Base-by-base conservation (phyloP, 2,329 filamentous ascomycete species). In the Fusarium sp. region DNA sequence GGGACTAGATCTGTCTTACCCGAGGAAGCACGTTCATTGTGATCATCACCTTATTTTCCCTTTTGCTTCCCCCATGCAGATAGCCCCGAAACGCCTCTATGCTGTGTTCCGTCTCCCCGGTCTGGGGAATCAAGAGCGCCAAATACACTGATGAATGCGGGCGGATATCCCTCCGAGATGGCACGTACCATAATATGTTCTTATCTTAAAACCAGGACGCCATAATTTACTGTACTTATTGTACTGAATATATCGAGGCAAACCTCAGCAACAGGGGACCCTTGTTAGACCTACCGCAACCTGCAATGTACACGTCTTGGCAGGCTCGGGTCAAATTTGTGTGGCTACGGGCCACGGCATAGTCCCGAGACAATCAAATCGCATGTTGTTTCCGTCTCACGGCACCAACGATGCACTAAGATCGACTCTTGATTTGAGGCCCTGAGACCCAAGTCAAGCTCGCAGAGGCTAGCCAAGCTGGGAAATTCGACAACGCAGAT, bases 261-360 rank as follows among this genome's bases (percentile, higher is more conserved):
- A 39, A 23, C 28, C 28, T 34, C 28, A 34, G 46, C 28, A 41
- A 25, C 46, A 48, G 30, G 62, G 62, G 37, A 34, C 54, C 48
- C 41, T 31, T 65, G 46, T 18, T 19, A 30, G n/a, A 54, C 54
- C 61, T 28, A 5, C 42, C 46, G 23, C 50, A 49, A 49, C 46
- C 54, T 45, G 43, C 41, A 44, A 41, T 53, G 61, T n/a, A 60
- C 28, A 49, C 46, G 25, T 53, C 62, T 60, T 65, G 62, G 54
- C 62, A 60, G 21, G 21, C 50, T 39, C 42, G 37, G 30, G 18
- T 23, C 44, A 14, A 41, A 39, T 30, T 57, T 28, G 30, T 48
- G 31, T 28, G 48, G 34, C 49, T 16, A 26, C 34, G 14, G 48
- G 34, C 49, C 19, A 26, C 34, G 14, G 23, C 26, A 28, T 46